Conservation (phyloP, 192 early-diverging fungal genomes). For the Phycomyces nitens region DNA sequence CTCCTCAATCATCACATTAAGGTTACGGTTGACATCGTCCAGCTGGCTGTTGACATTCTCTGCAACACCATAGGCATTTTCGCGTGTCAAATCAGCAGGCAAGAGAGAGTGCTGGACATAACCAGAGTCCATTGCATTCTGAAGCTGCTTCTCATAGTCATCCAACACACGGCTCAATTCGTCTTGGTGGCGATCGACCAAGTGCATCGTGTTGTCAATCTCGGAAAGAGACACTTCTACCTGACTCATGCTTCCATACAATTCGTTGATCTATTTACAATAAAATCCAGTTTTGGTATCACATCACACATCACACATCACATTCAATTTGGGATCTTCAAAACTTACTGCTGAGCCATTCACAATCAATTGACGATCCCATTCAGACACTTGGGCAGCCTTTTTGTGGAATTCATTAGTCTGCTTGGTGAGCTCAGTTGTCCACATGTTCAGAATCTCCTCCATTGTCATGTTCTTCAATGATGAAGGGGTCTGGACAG, state of each 20-base stretch:
- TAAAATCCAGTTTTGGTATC: not conserved
- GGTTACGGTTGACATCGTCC: slow-evolving; percentile 77
- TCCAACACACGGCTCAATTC: slow-evolving; percentile 77
- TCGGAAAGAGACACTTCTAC: slow-evolving; percentile 73
- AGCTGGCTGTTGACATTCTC: slow-evolving; percentile 84
- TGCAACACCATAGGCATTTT: slow-evolving; percentile 80
- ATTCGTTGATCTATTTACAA: slow-evolving; percentile 60
- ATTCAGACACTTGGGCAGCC: slow-evolving; percentile 76
- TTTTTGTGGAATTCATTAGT: slow-evolving; percentile 83
- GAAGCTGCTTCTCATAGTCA: slow-evolving; percentile 74
- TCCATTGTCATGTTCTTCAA: slow-evolving; percentile 87
- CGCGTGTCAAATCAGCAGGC: slow-evolving; percentile 81
- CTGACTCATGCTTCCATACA: slow-evolving; percentile 70
- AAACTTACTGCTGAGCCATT: slow-evolving; percentile 72
- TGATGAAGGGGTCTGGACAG: slow-evolving; percentile 46
- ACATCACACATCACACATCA: too few species aligned
- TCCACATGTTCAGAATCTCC: slow-evolving; percentile 91
- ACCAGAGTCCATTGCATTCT: slow-evolving; percentile 41
- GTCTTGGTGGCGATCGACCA: slow-evolving; percentile 82
- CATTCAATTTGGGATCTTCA: not conserved
- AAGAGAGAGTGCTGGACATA: slow-evolving; percentile 44
- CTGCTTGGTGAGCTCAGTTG: slow-evolving; percentile 70
- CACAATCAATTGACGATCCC: slow-evolving; percentile 84
- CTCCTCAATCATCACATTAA: slow-evolving; percentile 81
- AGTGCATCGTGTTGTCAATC: slow-evolving; percentile 83